Conservation (phyloP, 441 rosid genomes). For the Codiaeum variegatum region DNA sequence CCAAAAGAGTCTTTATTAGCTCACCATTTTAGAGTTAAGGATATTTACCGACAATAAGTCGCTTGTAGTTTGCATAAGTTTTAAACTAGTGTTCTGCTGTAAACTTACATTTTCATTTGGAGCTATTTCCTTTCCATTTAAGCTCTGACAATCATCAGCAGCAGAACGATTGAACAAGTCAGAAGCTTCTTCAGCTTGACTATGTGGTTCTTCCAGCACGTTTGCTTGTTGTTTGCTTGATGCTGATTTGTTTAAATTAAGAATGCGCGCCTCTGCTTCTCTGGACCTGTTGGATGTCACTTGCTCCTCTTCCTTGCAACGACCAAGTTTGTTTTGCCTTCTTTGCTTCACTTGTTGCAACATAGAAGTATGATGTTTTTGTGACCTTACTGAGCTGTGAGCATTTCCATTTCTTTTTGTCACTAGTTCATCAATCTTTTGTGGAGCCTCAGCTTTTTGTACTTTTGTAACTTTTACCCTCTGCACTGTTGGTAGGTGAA, state of each 20-base stretch:
- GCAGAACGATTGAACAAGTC: conserved; percentile 14
- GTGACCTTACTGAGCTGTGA: conserved; percentile 29
- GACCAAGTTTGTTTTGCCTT: conserved; percentile 28
- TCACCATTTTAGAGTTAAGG: background rate
- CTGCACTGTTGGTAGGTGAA: conserved; percentile 25
- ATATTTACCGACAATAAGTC: background rate
- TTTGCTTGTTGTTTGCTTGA: conserved; percentile 20
- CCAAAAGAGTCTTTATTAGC: conserved; percentile 19
- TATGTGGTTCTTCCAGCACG: conserved; percentile 20
- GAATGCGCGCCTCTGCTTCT: conserved; percentile 34
- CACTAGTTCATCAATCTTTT: conserved; percentile 37
- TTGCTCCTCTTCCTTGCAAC: conserved; percentile 28
- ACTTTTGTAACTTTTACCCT: conserved; percentile 31
- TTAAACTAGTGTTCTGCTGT: conserved; percentile 6
- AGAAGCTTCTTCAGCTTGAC: conserved; percentile 27
- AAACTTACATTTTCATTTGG: conserved; percentile 45
- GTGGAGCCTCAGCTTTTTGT: conserved; percentile 31
- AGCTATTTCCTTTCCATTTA: conserved; percentile 30
- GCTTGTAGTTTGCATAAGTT: conserved; percentile 11
- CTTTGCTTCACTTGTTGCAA: conserved; percentile 37
- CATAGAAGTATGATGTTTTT: conserved; percentile 30
- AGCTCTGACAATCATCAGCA: conserved; percentile 23
- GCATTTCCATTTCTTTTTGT: conserved; percentile 34
- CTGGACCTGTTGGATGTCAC: conserved; percentile 24
- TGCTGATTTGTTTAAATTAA: conserved; percentile 26